Base-by-base conservation (phyloP, 768 basidiomycete genomes). In the Serendipita vermifera region DNA sequence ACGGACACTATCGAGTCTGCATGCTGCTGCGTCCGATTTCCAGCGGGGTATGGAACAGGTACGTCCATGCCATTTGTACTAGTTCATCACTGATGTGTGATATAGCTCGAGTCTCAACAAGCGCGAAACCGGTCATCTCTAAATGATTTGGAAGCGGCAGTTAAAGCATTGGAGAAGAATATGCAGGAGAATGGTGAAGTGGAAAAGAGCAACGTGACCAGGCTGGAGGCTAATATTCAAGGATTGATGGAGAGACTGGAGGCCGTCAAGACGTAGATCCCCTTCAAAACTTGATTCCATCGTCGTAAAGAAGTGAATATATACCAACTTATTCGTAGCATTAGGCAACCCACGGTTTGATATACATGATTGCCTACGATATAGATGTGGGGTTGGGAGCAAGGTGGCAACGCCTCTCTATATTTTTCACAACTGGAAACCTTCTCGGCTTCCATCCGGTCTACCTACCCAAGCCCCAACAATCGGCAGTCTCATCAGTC, bases 11-110 rank as follows among this genome's bases (percentile, higher is more conserved):
- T 82, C 87, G 6, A 65, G 79, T 0, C 68, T 99, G 58, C 94
- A 99, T 64, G 75, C 82, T 0, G 81, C 86, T 46, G 89, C 94
- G 0, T 76, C 82, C 1, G 78, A 83, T 24, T 92, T 97, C 63
- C 78, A 83, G 54, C 74, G 72, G 20, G 79, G 81, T 2, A 71
- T 97, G 3, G 69, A 74, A 14, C 46, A 51, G 46, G 46, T 51
- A 51, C n/a, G 46, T n/a, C 40, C 40, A 43, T 43, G 14, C n/a
- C n/a, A n/a, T n/a, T 36, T 51, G 9, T n/a, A 1, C n/a, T n/a
- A n/a, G n/a, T n/a, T n/a, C 20, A 9, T 13, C 31, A 1, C 39
- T 41, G 17, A 5, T 41, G 9, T n/a, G 9, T n/a, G 17, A 26
- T 2, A 14, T 67, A 74, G 46, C 70, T 93, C 31, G 84, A 87